Evolutionary conservation across 2,329 filamentous ascomycete genomes (phyloP), one percentile per base, ranked within the genome.

Genomic region (Trichothecium roseum): DNA sequence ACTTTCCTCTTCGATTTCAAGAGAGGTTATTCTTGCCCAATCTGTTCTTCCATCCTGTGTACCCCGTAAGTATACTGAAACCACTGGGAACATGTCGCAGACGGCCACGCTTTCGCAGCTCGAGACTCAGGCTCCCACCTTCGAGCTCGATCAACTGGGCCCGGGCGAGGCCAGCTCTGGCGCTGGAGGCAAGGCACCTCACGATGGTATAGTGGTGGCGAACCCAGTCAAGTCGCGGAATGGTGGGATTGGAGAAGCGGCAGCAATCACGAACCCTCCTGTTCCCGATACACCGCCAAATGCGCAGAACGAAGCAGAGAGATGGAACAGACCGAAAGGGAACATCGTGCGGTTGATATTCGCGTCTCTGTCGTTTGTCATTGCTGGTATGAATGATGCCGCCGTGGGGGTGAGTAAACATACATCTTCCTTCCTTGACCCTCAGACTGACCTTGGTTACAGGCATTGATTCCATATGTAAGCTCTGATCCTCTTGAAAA

Each of bases 311-410:
- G 37, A 51, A 14, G 38, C 42, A 0, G 54, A 62, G 39, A 37
- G 53, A 40, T 62, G 59, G 59, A 62, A 60, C 37, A 43, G 50
- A 14, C 59, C 59, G 0, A 49, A 36, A 7, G 50, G 48, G 2
- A 62, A 62, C 14, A 28, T 55, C 1, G 38, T 40, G 2, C 51
- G 50, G 18, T 41, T 62, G 2, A 48, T 28, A 0, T 61, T 62
- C 27, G 67, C 72, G 0, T 78, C 78, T 46, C 62, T 71, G 49
- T 67, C 69, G 0, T 77, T 80, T 39, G 59, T 74, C 3, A 62
- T 79, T 30, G 68, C 76, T 41, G 77, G 77, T 0, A 66, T 74
- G 55, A 80, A 79, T 41, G 77, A 81, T 51, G 76, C 69, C 3
- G 68, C 72, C 13, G 68, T 73, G 36, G 74, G 74, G 35, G 71